These are phyloP conservation scores for Kazachstania taianensis DNA, from an alignment of 805 yeast genomes.

Conservation along the genomic window DNA sequence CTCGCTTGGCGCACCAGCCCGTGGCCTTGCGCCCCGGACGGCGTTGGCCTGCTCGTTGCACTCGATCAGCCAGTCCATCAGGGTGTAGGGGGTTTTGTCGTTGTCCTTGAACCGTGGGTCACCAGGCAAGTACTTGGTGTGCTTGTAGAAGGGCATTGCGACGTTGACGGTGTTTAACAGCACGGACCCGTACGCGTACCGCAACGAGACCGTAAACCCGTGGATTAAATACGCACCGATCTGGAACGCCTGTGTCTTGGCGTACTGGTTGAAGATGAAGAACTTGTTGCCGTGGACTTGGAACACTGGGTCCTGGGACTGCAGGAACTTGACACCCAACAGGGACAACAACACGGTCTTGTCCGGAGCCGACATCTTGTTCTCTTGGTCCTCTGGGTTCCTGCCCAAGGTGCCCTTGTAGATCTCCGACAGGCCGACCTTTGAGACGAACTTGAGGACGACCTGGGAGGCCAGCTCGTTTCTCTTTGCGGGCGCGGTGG, in stretches of 20 bases:
- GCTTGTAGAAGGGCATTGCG: constrained; percentile 14
- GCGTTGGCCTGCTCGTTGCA: constrained; percentile 9
- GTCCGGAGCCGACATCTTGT: constrained; percentile 14
- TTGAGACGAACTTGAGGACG: constrained; percentile 11
- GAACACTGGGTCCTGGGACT: constrained; percentile 10
- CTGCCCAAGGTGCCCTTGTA: constrained; percentile 12
- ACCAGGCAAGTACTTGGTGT: constrained; percentile 17
- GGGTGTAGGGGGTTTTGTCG: constrained; percentile 8
- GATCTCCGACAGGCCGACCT: constrained; percentile 12
- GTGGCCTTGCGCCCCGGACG: constrained; percentile 2
- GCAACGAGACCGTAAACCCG: constrained; percentile 15
- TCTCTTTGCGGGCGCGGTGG: not conserved
- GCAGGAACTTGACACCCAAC: constrained; percentile 14
- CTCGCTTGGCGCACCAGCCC: constrained; percentile 5
- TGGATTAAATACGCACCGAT: constrained; percentile 16
- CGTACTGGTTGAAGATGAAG: constrained; percentile 10
- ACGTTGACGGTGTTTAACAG: constrained; percentile 14
- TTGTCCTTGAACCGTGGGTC: constrained; percentile 14
- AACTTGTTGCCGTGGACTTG: constrained; percentile 18
- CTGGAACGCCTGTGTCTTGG: constrained; percentile 12
- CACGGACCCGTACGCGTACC: constrained; percentile 15
- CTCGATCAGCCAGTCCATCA: constrained; percentile 18
- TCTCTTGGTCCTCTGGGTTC: constrained; percentile 14
- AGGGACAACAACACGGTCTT: constrained; percentile 12
- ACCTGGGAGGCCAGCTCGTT: constrained; percentile 12